Conservation (phyloP, 805 yeast species). For the Ogataea angusta region DNA sequence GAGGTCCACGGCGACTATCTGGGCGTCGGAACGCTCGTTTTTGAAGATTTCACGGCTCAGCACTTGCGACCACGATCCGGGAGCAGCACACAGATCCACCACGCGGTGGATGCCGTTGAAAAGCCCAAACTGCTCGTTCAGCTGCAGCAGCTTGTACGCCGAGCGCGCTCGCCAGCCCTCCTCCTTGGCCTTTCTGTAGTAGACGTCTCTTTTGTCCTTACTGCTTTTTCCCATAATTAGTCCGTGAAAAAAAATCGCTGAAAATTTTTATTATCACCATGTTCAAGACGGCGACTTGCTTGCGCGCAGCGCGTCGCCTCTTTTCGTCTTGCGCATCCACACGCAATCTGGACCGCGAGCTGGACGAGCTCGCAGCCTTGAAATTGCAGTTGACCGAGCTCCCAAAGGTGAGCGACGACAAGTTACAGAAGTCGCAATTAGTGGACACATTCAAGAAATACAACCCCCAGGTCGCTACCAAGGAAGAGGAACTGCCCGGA, state of each 20-base stretch:
- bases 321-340: background rate
- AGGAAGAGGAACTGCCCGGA: conserved; percentile 33
- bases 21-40: conserved; percentile 34
- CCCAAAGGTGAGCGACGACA: conserved; percentile 18
- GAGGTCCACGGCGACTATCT: conserved; percentile 89
- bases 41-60: conserved; percentile 63
- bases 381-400: conserved; percentile 16
- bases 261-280: conserved; percentile 6
- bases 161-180: conserved; percentile 98
- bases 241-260: conserved; percentile 5
- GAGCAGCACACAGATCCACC: conserved; percentile 97
- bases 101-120: conserved; percentile 74
- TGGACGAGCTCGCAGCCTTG: conserved; percentile 28
- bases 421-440: conserved; percentile 21
- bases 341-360: conserved; percentile 21
- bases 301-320: conserved; percentile 6
- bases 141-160: conserved; percentile 87
- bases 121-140: conserved; percentile 85
- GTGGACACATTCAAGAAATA: conserved; percentile 31
- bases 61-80: conserved; percentile 98
- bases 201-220: conserved; percentile 90
- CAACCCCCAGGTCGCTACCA: conserved; percentile 36
- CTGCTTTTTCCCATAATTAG: conserved; percentile 83
- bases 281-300: conserved; percentile 6
- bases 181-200: conserved; percentile 92